Evolutionary conservation across 331 rosid genomes (phyloP).

Genomic region (Acacia concinna): DNA sequence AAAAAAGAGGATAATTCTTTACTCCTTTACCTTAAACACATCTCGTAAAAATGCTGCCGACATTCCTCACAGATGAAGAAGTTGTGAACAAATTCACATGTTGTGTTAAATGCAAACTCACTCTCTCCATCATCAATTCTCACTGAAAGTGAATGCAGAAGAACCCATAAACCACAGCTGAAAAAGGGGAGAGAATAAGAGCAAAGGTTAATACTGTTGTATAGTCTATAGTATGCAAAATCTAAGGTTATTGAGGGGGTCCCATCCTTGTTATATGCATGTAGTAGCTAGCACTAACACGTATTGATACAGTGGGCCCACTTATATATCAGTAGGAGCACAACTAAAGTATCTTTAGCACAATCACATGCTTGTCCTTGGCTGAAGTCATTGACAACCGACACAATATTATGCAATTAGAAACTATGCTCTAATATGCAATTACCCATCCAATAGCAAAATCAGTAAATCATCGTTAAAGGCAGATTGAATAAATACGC

Average conservation of each 20-base stretch:
- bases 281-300: not conserved
- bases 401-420: not conserved
- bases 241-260: conserved; percentile 1
- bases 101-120: conserved; percentile 75
- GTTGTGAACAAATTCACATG: conserved; percentile 81
- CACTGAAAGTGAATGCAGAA: conserved; percentile 89
- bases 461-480: not conserved
- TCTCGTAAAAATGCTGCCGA: conserved; percentile 78
- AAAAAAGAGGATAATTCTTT: not conserved
- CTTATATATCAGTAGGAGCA: not conserved
- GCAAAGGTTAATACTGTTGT: not conserved
- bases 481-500: not conserved
- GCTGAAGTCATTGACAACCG: not conserved
- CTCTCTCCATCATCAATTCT: conserved; percentile 91
- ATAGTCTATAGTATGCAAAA: conserved; percentile 8
- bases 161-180: conserved; percentile 99
- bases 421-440: not conserved
- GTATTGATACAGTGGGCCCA: not conserved
- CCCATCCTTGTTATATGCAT: not conserved
- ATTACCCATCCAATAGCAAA: not conserved
- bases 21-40: conserved; percentile 74
- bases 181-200: conserved; percentile 24
- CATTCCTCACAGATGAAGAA: conserved; percentile 95
- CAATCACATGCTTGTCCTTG: not conserved
- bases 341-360: not conserved